Percentiles rank a stretch among this genome's conserved stretches.
phyloP scores from a whole-genome alignment of 495 filamentous ascomycete genomes.

The Lophium mytilinum region DNA sequence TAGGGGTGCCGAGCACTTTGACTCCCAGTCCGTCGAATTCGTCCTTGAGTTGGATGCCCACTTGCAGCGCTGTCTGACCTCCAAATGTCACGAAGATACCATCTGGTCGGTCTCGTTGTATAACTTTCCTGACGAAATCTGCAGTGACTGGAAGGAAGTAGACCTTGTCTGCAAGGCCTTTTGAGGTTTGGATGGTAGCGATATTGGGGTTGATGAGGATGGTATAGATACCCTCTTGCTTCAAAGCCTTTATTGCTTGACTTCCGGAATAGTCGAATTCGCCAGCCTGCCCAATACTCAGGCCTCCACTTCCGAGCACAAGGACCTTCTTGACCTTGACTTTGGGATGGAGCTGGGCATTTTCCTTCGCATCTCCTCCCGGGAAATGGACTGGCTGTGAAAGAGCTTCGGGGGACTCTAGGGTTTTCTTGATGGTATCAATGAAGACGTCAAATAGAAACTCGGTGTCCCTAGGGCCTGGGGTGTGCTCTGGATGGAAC shows the following conservation, averaged over 20 bases:
- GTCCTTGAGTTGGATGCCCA: conserved; percentile 93
- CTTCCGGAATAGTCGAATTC: conserved; percentile 98
- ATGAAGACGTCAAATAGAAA: conserved; percentile 97
- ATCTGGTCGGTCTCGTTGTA: conserved; percentile 89
- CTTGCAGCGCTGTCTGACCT: conserved; percentile 88
- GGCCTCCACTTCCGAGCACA: conserved; percentile 83
- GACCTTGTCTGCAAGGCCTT: conserved; percentile 91
- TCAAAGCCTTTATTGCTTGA: conserved; percentile 90
- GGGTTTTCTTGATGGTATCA: conserved; percentile 61
- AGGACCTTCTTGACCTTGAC: conserved; percentile 89
- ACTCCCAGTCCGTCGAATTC: conserved; percentile 89
- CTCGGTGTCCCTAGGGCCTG: conserved; percentile 93
- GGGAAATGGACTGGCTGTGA: conserved; percentile 70
- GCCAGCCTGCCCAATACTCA: conserved; percentile 94
- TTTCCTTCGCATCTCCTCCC: conserved; percentile 71
- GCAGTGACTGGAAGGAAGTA: conserved; percentile 96
- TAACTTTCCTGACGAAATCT: conserved; percentile 94
- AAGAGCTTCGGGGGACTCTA: conserved; percentile 54
- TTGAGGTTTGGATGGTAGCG: conserved; percentile 96
- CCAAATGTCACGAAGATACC: conserved; percentile 96
- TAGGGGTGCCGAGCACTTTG: conserved; percentile 89
- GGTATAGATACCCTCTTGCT: conserved; percentile 92
- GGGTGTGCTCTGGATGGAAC: conserved; percentile 95
- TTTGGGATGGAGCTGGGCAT: conserved; percentile 61
- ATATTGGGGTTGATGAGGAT: conserved; percentile 98